A percentile compares a stretch with the other conserved stretches of the same genome.
Conservation (phyloP, 148 eudicot genomes). For the Silene latifolia region DNA sequence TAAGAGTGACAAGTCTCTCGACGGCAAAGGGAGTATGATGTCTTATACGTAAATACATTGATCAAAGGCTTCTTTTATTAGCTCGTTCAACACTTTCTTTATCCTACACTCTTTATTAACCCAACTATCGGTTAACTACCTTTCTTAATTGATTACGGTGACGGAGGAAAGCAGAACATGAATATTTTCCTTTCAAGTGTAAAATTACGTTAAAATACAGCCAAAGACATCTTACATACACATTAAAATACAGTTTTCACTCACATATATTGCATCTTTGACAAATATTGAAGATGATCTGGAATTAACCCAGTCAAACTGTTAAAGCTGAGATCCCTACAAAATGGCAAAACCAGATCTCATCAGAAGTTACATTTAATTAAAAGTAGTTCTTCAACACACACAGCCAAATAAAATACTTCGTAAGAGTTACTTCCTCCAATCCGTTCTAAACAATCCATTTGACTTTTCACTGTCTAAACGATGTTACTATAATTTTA, state of each 20-base stretch:
- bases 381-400: neutral
- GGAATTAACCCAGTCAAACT: constrained; percentile 45
- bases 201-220: neutral
- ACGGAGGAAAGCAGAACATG: neutral
- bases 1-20: no score
- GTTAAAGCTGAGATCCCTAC: constrained; percentile 66
- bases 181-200: neutral
- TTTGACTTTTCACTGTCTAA: no score
- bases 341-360: constrained; percentile 9
- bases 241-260: constrained; percentile 16
- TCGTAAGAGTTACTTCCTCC: neutral
- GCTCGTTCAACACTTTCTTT: neutral
- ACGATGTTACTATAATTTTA: no score
- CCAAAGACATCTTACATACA: neutral
- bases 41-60: neutral
- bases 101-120: neutral
- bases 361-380: neutral
- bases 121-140: neutral
- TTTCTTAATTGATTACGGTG: neutral
- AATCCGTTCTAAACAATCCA: no score
- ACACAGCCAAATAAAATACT: neutral
- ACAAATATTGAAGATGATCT: constrained; percentile 9
- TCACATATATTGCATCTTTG: constrained; percentile 32
- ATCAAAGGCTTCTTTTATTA: neutral
- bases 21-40: neutral